A percentile compares a stretch with the other conserved stretches of the same genome.
These are phyloP conservation scores for Cicer bijugum DNA, from an alignment of 306 rosid species.

Conservation along the genomic window DNA sequence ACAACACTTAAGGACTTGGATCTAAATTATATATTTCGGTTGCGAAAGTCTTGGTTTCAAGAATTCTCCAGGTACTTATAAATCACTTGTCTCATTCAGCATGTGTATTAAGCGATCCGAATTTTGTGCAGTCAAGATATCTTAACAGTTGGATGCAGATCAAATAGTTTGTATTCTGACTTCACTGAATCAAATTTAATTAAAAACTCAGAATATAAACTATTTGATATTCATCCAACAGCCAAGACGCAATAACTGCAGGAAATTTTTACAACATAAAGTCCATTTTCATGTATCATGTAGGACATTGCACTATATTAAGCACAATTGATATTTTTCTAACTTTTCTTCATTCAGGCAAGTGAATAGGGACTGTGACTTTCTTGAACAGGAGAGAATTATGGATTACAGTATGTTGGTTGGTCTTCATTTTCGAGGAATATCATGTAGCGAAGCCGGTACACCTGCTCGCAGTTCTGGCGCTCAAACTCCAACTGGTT, in stretches of 20 bases:
- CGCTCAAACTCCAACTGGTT: slow-evolving; percentile 55
- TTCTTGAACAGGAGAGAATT: slow-evolving; percentile 96
- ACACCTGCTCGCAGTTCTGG: slow-evolving; percentile 54
- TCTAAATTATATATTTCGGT: slow-evolving; percentile 80
- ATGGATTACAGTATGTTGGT: slow-evolving; percentile 98
- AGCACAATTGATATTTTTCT: slow-evolving; percentile 19
- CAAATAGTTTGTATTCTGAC: background rate
- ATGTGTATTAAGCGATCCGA: background rate
- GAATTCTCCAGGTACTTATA: slow-evolving; percentile 78
- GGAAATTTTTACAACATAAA: background rate
- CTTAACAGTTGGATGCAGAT: background rate
- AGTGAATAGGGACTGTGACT: slow-evolving; percentile 90
- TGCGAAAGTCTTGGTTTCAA: slow-evolving; percentile 82
- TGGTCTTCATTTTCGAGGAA: slow-evolving; percentile 89
- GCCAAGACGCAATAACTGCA: too few species aligned
- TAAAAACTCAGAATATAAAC: too few species aligned
- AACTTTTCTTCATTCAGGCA: slow-evolving; percentile 66
- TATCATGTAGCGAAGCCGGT: slow-evolving; percentile 48
- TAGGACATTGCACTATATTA: background rate
- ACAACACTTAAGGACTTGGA: slow-evolving; percentile 98
- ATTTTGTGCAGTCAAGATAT: background rate
- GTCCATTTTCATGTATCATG: background rate
- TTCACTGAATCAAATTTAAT: too few species aligned
- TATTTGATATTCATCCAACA: too few species aligned
- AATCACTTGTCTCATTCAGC: slow-evolving; percentile 46